phyloP scores from a whole-genome alignment of 2,329 filamentous ascomycete genomes.

The Apiospora saccharicola region DNA sequence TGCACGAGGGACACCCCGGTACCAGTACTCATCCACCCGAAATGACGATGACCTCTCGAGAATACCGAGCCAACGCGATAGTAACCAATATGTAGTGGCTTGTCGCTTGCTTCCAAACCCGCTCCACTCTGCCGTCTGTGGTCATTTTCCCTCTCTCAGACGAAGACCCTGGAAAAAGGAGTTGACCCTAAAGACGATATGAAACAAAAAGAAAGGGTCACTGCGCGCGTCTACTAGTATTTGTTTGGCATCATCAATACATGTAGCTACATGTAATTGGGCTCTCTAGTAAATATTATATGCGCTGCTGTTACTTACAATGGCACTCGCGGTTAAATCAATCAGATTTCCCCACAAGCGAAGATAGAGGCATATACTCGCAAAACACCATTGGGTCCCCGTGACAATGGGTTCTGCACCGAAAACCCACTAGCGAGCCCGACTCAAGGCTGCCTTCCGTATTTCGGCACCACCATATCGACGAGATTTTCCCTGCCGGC shows the following conservation, averaged over 20 bases:
- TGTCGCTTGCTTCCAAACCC: background rate
- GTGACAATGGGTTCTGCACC: background rate
- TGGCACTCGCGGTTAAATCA: background rate
- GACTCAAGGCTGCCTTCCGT: background rate
- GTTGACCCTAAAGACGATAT: background rate
- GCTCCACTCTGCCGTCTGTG: background rate
- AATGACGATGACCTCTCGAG: conserved; percentile 15
- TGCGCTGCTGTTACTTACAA: conserved; percentile 1
- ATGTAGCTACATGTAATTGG: background rate
- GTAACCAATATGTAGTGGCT: background rate
- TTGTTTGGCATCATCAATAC: background rate
- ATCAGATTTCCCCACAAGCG: background rate
- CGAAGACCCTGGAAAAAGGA: conserved; percentile 4
- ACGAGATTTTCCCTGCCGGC: background rate
- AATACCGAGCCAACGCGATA: background rate
- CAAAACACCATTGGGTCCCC: background rate
- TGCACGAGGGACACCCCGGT: background rate
- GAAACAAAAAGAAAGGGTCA: conserved; percentile 12
- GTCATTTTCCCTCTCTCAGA: background rate
- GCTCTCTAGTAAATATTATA: background rate
- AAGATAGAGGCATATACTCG: background rate
- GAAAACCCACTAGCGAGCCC: background rate
- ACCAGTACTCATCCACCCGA: background rate
- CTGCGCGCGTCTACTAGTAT: conserved; percentile 4
- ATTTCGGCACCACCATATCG: background rate